Evolutionary conservation across 2,329 filamentous ascomycete genomes (phyloP).

Genomic region (Fusarium marasasianum): DNA sequence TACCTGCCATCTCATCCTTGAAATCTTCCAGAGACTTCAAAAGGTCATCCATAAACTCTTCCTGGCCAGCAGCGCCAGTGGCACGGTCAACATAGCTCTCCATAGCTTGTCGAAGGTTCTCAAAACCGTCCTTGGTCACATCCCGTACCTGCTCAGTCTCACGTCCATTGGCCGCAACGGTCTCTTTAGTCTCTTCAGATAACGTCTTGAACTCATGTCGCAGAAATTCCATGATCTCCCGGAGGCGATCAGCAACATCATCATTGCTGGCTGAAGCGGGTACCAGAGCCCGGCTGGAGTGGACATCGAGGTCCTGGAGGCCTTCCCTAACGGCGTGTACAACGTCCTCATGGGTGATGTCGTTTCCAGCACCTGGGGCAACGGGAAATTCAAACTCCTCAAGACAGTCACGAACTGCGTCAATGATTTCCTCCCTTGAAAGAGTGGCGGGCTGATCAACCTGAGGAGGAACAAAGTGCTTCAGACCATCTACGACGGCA

Average conservation of each 20-base stretch:
- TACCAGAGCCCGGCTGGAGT: conserved; percentile 52
- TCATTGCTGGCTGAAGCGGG: conserved; percentile 53
- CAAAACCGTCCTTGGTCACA: conserved; percentile 86
- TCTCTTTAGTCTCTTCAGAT: conserved; percentile 76
- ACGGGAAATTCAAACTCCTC: conserved; percentile 84
- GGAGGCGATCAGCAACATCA: conserved; percentile 64
- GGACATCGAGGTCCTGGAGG: conserved; percentile 61
- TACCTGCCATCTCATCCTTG: conserved; percentile 72
- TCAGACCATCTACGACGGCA: conserved; percentile 85
- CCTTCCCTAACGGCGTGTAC: conserved; percentile 71
- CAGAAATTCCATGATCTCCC: conserved; percentile 72
- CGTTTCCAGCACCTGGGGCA: conserved; percentile 63
- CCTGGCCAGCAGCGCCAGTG: conserved; percentile 74
- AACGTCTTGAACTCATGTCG: conserved; percentile 67
- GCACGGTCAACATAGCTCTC: conserved; percentile 82
- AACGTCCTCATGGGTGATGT: conserved; percentile 69
- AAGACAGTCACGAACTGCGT: conserved; percentile 84
- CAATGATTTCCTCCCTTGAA: conserved; percentile 84
- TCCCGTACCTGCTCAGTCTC: conserved; percentile 91
- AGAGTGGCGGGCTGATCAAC: conserved; percentile 75
- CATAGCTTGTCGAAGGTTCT: conserved; percentile 81
- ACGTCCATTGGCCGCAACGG: conserved; percentile 78
- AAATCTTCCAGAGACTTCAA: conserved; percentile 72
- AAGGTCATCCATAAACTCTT: conserved; percentile 79
- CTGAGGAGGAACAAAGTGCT: conserved; percentile 79